These are phyloP conservation scores for Epicoccum sorghinum DNA, from an alignment of 2,329 filamentous ascomycete genomes.

Conservation along the genomic window DNA sequence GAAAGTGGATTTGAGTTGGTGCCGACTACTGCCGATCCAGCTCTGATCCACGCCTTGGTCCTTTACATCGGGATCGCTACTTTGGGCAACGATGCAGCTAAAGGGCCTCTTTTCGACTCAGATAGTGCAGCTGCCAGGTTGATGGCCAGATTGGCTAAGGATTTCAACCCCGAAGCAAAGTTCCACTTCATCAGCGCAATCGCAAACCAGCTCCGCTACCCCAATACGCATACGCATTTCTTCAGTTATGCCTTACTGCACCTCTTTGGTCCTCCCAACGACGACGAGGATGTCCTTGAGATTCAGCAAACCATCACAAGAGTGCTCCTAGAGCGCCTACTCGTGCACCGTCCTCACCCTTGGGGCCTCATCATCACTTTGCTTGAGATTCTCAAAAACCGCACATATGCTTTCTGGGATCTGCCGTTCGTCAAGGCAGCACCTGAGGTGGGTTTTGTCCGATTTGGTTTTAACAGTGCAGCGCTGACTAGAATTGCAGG, in stretches of 20 bases:
- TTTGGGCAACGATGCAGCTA: slow-evolving; percentile 63
- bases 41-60: slow-evolving; percentile 81
- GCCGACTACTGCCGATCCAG: slow-evolving; percentile 70
- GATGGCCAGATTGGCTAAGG: slow-evolving; percentile 77
- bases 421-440: slow-evolving; percentile 88
- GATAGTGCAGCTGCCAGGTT: slow-evolving; percentile 72
- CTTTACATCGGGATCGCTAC: slow-evolving; percentile 79
- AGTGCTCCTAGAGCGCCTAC: slow-evolving; percentile 83
- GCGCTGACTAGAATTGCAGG: slow-evolving; percentile 39
- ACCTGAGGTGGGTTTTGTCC: slow-evolving; percentile 66
- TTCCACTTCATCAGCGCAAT: slow-evolving; percentile 87
- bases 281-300: slow-evolving; percentile 72
- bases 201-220: slow-evolving; percentile 88
- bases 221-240: slow-evolving; percentile 88
- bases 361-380: slow-evolving; percentile 93
- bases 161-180: slow-evolving; percentile 75
- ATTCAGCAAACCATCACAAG: slow-evolving; percentile 91
- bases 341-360: slow-evolving; percentile 89
- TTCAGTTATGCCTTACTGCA: slow-evolving; percentile 86
- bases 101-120: slow-evolving; percentile 68
- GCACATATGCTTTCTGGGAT: slow-evolving; percentile 89
- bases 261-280: slow-evolving; percentile 67
- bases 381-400: slow-evolving; percentile 88
- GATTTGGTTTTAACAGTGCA: slow-evolving; percentile 12
- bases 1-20: slow-evolving; percentile 71